Conservation (phyloP, 495 filamentous ascomycete species). For the Letharia lupina region DNA sequence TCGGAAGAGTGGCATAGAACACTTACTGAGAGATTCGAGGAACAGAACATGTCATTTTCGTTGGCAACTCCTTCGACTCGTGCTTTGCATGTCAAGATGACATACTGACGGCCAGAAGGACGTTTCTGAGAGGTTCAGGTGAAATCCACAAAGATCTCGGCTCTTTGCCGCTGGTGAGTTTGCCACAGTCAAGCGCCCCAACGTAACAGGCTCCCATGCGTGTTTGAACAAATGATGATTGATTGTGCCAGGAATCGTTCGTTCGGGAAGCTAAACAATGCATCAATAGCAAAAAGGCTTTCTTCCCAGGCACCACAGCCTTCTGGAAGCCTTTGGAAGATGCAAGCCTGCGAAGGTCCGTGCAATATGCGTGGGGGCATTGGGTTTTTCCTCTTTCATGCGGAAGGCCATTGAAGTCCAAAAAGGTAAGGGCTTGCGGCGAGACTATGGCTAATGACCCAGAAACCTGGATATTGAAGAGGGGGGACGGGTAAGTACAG, state of each 20-base stretch:
- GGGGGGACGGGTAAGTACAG: not conserved
- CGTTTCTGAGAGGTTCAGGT: not conserved
- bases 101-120: not conserved
- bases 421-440: not conserved
- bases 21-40: not conserved
- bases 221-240: constrained; percentile 2
- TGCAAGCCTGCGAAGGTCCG: not conserved
- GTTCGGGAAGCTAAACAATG: constrained; percentile 2
- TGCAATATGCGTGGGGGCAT: not conserved
- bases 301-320: not conserved
- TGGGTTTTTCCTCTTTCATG: not conserved
- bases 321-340: not conserved
- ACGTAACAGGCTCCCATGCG: not conserved
- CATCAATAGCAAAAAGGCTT: not conserved
- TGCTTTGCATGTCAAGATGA: not conserved
- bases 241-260: not conserved
- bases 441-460: not conserved
- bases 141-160: not conserved
- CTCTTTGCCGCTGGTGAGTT: not conserved
- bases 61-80: not conserved
- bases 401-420: not conserved
- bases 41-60: not conserved
- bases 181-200: not conserved
- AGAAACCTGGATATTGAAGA: not conserved
- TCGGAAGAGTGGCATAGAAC: not conserved